phyloP scores from a whole-genome alignment of 768 basidiomycete species.

The Kwoniella pini region DNA sequence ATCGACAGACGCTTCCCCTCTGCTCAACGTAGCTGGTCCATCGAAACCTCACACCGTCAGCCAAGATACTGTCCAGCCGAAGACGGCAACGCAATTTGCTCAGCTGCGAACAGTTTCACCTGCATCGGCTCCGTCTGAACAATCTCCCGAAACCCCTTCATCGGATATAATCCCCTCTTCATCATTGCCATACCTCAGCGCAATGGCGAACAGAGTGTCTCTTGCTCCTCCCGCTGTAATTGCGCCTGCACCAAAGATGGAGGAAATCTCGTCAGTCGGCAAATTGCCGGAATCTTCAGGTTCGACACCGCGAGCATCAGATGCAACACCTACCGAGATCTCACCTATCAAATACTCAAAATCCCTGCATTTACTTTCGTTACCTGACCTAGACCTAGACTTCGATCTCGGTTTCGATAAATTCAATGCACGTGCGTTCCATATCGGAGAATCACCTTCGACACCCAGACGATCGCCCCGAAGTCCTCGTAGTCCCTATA shows the following conservation, averaged over 20 bases:
- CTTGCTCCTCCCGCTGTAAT: constrained; percentile 13
- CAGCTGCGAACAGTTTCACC: constrained; percentile 12
- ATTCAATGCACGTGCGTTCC: neutral
- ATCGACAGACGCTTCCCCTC: constrained; percentile 7
- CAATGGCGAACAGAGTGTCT: constrained; percentile 8
- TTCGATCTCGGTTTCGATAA: constrained; percentile 47
- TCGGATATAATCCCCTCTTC: constrained; percentile 17
- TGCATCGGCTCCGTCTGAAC: constrained; percentile 1
- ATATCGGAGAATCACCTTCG: constrained; percentile 29
- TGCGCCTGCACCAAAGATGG: constrained; percentile 3
- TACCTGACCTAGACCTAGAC: constrained; percentile 52
- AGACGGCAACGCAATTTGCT: neutral
- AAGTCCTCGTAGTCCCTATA: constrained; percentile 12
- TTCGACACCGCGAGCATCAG: constrained; percentile 10
- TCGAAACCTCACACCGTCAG: constrained; percentile 12
- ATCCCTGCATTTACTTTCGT: constrained; percentile 47
- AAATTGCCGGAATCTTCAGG: constrained; percentile 10
- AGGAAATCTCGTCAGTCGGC: neutral
- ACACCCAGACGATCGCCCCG: constrained; percentile 38
- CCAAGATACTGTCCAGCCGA: constrained; percentile 16
- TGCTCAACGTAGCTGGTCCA: constrained; percentile 4
- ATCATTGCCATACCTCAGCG: constrained; percentile 33
- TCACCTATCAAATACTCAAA: constrained; percentile 34
- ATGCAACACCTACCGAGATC: neutral
- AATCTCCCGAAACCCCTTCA: neutral